phyloP scores from a whole-genome alignment of 495 filamentous ascomycete genomes.

The Penicillium parvum region DNA sequence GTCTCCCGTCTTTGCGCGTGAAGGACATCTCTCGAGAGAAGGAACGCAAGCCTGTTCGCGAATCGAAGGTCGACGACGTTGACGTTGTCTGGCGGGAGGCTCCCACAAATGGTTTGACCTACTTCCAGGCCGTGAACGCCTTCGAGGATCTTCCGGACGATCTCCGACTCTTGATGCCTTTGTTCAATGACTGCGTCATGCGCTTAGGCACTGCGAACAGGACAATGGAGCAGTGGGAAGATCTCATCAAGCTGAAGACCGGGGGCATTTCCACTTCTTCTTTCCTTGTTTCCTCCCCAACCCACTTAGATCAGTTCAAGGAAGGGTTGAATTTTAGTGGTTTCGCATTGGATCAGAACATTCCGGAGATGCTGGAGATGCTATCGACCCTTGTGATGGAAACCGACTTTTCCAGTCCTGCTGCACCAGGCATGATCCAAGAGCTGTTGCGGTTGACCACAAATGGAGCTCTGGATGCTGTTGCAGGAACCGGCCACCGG shows the following conservation, averaged over 20 bases:
- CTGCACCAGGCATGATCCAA: conserved; percentile 73
- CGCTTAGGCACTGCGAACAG: conserved; percentile 80
- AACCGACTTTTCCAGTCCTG: conserved; percentile 80
- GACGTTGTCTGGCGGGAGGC: conserved; percentile 87
- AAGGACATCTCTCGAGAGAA: conserved; percentile 80
- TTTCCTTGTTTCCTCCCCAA: conserved; percentile 69
- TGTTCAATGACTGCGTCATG: conserved; percentile 92
- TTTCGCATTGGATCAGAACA: conserved; percentile 81
- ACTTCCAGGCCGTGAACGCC: conserved; percentile 83
- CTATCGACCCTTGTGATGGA: conserved; percentile 74
- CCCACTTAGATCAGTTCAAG: conserved; percentile 58
- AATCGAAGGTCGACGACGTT: conserved; percentile 60
- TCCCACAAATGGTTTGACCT: conserved; percentile 91
- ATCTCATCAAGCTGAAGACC: conserved; percentile 91
- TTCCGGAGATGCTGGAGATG: conserved; percentile 85
- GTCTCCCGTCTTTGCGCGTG: conserved; percentile 80
- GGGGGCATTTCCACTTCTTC: conserved; percentile 83
- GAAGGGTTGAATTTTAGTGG: conserved; percentile 83
- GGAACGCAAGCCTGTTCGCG: conserved; percentile 62
- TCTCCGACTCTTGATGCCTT: conserved; percentile 74
- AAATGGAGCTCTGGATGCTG: conserved; percentile 84
- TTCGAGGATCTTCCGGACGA: conserved; percentile 80
- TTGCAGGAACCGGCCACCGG: conserved; percentile 81
- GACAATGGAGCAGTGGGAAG: conserved; percentile 92
- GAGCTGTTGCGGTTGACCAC: conserved; percentile 80